A percentile compares a stretch with the other conserved stretches of the same genome.
Conservation (phyloP, 305 asterid genomes). For the Fraxinus nigra region DNA sequence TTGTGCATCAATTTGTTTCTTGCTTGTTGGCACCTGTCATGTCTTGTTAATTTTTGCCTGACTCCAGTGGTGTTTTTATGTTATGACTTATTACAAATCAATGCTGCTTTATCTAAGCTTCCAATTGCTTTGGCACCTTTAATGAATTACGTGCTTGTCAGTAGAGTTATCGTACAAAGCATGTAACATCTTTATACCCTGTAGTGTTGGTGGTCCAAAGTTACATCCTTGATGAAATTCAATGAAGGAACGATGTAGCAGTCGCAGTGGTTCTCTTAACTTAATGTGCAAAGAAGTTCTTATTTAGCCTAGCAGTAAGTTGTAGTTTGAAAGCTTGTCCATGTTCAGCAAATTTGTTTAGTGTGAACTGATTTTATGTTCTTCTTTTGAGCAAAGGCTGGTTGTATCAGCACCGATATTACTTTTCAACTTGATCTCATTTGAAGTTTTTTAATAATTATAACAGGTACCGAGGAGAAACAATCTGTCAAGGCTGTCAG, state of each 20-base stretch:
- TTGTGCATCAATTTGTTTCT: not conserved
- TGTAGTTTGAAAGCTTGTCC: not conserved
- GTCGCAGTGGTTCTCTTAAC: not conserved
- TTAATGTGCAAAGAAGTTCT: not conserved
- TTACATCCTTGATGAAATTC: not conserved
- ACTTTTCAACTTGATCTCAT: not conserved
- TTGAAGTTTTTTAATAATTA: not conserved
- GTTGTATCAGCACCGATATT: not conserved
- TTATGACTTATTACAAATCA: not conserved
- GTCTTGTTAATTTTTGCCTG: not conserved
- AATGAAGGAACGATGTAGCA: not conserved
- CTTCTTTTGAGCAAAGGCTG: not conserved
- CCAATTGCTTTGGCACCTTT: not conserved
- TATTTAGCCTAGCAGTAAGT: not conserved
- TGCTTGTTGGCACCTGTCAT: not conserved
- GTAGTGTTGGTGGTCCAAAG: not conserved
- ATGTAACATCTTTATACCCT: not conserved
- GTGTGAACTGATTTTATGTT: not conserved
- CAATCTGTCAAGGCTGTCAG: constrained; percentile 45
- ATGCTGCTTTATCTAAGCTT: not conserved
- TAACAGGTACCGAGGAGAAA: constrained; percentile 77
- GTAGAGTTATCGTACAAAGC: not conserved
- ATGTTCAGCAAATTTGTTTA: not conserved
- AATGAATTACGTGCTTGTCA: not conserved
- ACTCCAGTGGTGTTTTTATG: not conserved